These are phyloP conservation scores for Rhizomucor miehei DNA, from an alignment of 371 early-diverging fungal species.

Conservation along the genomic window DNA sequence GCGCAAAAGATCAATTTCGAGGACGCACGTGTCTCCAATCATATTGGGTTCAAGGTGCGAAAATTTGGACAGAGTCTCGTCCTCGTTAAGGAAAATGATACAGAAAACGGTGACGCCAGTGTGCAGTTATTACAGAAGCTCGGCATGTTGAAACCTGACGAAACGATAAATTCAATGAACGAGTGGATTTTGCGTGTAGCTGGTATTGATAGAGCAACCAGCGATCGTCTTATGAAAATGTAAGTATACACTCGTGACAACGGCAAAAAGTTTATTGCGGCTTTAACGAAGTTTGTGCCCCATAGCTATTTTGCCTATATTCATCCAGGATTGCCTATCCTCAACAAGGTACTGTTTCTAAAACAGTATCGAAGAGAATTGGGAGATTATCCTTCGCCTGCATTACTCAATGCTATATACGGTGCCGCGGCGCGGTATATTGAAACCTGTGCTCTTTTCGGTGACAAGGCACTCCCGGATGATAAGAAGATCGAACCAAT, in stretches of 20 bases:
- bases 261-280: not conserved
- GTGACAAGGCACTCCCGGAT: conserved; percentile 22
- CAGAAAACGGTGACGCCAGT: conserved; percentile 6
- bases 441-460: conserved; percentile 34
- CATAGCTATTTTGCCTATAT: conserved; percentile 48
- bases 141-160: conserved; percentile 34
- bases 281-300: not conserved
- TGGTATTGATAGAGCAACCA: conserved; percentile 36
- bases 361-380: conserved; percentile 44
- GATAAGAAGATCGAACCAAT: conserved; percentile 13
- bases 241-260: conserved; percentile 21
- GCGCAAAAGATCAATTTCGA: conserved; percentile 42
- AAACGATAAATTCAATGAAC: conserved; percentile 33
- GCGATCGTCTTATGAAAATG: conserved; percentile 46
- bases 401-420: conserved; percentile 40
- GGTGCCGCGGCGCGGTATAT: conserved; percentile 48
- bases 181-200: conserved; percentile 42
- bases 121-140: conserved; percentile 18
- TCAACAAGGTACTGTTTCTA: conserved; percentile 44
- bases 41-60: conserved; percentile 28
- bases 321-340: conserved; percentile 44
- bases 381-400: conserved; percentile 39
- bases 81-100: conserved; percentile 23
- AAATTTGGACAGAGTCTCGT: conserved; percentile 38
- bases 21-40: conserved; percentile 20